These are phyloP conservation scores for Prunus mira DNA, from an alignment of 306 rosid genomes.

Conservation along the genomic window DNA sequence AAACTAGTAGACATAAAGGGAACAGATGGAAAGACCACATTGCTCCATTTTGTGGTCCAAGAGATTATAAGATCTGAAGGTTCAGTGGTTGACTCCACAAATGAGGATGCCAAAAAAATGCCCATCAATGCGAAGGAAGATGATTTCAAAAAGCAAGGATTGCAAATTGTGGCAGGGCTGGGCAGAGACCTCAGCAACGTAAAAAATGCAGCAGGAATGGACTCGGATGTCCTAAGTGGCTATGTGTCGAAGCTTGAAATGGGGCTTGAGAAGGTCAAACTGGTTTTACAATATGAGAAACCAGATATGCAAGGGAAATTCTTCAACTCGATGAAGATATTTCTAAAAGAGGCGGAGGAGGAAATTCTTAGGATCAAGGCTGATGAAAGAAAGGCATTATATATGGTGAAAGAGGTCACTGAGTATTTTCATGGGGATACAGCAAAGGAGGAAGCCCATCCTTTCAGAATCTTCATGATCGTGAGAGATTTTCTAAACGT, in stretches of 20 bases:
- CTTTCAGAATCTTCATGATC: constrained; percentile 90
- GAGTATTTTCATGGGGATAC: constrained; percentile 89
- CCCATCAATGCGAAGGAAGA: constrained; percentile 54
- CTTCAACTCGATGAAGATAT: constrained; percentile 66
- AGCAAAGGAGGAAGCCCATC: constrained; percentile 92
- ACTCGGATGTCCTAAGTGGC: constrained; percentile 89
- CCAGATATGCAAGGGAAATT: constrained; percentile 68
- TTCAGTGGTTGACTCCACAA: constrained; percentile 49
- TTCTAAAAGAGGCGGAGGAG: constrained; percentile 78
- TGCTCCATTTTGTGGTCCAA: constrained; percentile 98
- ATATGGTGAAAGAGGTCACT: constrained; percentile 85
- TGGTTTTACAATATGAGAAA: constrained; percentile 67
- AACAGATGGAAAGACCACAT: constrained; percentile 92
- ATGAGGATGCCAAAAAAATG: constrained; percentile 42
- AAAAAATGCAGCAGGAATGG: constrained; percentile 96
- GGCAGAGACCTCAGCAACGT: constrained; percentile 81
- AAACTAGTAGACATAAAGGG: constrained; percentile 95
- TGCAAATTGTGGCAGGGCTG: constrained; percentile 84
- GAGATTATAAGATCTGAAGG: constrained; percentile 96
- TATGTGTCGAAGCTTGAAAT: constrained; percentile 83
- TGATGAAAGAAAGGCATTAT: constrained; percentile 69
- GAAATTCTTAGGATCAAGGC: constrained; percentile 65
- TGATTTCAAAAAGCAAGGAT: constrained; percentile 80
- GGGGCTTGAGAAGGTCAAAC: constrained; percentile 84
- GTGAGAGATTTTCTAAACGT: constrained; percentile 82